Conservation (phyloP, 768 basidiomycete species). For the Suillus luteus region DNA sequence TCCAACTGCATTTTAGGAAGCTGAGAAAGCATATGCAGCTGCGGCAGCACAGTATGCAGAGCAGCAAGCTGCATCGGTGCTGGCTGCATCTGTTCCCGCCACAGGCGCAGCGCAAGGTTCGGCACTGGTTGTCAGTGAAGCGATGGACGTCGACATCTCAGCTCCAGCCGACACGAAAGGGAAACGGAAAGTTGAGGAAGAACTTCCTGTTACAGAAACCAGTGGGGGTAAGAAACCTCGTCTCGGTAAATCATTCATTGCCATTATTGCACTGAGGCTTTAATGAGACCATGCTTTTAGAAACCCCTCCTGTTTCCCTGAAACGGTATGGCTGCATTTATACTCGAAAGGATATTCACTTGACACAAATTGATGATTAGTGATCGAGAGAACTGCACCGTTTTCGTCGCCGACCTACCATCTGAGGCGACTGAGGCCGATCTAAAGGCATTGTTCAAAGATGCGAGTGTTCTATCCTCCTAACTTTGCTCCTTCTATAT, state of each 20-base stretch:
- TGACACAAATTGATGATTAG: slow-evolving; percentile 39
- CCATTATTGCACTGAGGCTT: neutral
- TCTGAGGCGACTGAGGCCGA: slow-evolving; percentile 60
- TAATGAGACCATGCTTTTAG: slow-evolving; percentile 26
- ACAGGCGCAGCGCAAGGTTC: slow-evolving; percentile 5
- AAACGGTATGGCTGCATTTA: slow-evolving; percentile 51
- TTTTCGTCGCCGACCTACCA: slow-evolving; percentile 80
- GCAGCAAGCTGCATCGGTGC: slow-evolving; percentile 38
- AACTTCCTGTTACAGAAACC: slow-evolving; percentile 32
- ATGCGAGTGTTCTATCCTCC: slow-evolving; percentile 52
- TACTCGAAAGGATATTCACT: neutral
- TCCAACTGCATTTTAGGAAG: slow-evolving; percentile 45
- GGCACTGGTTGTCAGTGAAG: slow-evolving; percentile 19
- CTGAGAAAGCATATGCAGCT: slow-evolving; percentile 57
- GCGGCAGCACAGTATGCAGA: slow-evolving; percentile 50
- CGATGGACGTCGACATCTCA: slow-evolving; percentile 46
- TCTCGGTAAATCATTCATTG: slow-evolving; percentile 47
- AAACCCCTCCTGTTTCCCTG: slow-evolving; percentile 47
- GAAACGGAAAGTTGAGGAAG: slow-evolving; percentile 69
- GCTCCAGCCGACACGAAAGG: slow-evolving; percentile 41
- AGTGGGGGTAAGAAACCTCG: slow-evolving; percentile 63
- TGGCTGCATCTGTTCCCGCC: slow-evolving; percentile 31
- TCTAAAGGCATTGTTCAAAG: slow-evolving; percentile 76
- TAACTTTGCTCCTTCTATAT: neutral
- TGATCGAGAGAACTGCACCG: slow-evolving; percentile 93